Base-by-base conservation (phyloP, 225 moss, liverwort and hornwort genomes). In the Lunularia cruciata region DNA sequence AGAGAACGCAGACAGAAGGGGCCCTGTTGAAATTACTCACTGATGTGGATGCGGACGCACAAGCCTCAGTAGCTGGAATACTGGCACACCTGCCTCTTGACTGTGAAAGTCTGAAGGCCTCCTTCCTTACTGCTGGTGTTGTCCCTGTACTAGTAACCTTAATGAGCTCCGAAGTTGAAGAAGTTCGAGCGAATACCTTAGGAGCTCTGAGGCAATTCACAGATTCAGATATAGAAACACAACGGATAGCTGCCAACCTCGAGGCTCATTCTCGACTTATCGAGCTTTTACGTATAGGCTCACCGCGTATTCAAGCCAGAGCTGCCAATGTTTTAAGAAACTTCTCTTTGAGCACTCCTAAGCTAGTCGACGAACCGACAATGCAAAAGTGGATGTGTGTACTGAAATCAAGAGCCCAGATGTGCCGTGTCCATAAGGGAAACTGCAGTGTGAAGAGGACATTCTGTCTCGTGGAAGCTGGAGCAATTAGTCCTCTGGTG, bases 391-490 rank as follows among this genome's bases (percentile, higher is more conserved):
- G 73, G 63, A 57, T 51, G 52, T 74, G 78, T 47, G 63, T 69
- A 2, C 27, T 39, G 14, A 25, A 54, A 43, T 15, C 66, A 40
- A 63, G 69, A 22, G 20, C 68, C 1, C 30, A 55, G 8, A 69
- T 38, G n/a, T 78, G 78, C 37, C 27, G 49, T 22, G 78, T 78
- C 3, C 78, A 78, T 35, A 15, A 35, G 6, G 78, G 78, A 34
- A 70, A 27, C 45, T 78, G 78, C 47, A 69, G 48, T 57, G 69
- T 78, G 32, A 74, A 70, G 69, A 64, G 60, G 56, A 78, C 78
- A 18, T 78, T 74, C 37, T 78, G 78, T 57, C 33, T 78, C 16
- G 69, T 78, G 28, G 78, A 74, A 39, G 78, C 78, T 42, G 78
- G 73, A 40, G 78, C 78, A 19, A 57, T 78, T 27, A 37, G 58